phyloP scores from a whole-genome alignment of 2,329 filamentous ascomycete genomes.

The Talaromyces sp. region DNA sequence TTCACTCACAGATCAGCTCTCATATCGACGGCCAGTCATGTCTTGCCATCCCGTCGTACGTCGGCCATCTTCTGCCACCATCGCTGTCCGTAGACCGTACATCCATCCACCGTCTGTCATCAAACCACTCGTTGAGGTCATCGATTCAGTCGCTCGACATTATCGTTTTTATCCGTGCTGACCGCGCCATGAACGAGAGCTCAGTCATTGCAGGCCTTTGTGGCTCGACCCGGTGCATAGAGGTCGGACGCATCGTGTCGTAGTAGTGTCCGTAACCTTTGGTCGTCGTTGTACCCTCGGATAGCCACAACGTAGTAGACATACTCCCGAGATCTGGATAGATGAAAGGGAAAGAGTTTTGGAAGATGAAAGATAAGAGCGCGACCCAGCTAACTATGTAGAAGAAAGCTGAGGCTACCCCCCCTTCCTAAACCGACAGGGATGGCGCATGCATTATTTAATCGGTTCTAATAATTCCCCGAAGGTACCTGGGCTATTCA shows the following conservation, averaged over 20 bases:
- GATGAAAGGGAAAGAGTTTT: not conserved
- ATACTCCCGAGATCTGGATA: not conserved
- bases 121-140: not conserved
- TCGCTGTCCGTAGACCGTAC: not conserved
- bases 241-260: not conserved
- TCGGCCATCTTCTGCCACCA: not conserved
- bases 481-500: constrained; percentile 2
- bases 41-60: not conserved
- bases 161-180: not conserved
- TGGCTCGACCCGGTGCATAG: not conserved
- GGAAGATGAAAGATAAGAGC: not conserved
- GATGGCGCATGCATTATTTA: constrained; percentile 9
- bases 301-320: not conserved
- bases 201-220: not conserved
- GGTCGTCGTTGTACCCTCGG: not conserved
- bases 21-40: not conserved
- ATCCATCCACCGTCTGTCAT: not conserved
- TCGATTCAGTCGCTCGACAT: not conserved
- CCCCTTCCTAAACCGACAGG: constrained; percentile 8
- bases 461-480: constrained; percentile 16
- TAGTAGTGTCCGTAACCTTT: not conserved
- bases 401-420: not conserved
- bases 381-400: not conserved
- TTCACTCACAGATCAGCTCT: too few species aligned
- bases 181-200: not conserved